Conservation (phyloP, 2,329 filamentous ascomycete genomes). For the Hypoxylon sp. region DNA sequence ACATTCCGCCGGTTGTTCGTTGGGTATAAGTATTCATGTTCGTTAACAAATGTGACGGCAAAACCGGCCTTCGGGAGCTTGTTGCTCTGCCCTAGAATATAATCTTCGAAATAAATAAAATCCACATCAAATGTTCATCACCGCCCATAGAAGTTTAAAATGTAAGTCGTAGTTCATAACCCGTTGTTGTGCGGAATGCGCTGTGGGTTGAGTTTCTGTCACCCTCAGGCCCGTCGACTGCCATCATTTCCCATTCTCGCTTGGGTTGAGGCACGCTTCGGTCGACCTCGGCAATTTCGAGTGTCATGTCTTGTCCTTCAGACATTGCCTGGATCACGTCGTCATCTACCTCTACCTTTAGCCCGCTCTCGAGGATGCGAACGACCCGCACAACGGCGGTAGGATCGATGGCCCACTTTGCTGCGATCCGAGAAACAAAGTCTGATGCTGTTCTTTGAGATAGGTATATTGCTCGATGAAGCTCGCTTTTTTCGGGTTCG, state of each 20-base stretch:
- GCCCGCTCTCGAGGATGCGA: constrained; percentile 78
- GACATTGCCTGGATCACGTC: constrained; percentile 86
- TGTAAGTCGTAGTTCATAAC: constrained; percentile 63
- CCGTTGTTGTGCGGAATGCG: constrained; percentile 53
- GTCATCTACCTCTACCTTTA: constrained; percentile 91
- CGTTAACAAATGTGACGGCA: constrained; percentile 42
- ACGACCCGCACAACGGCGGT: constrained; percentile 78
- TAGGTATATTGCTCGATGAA: constrained; percentile 89
- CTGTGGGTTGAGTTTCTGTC: constrained; percentile 55
- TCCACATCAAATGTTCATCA: constrained; percentile 31
- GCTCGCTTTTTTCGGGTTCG: constrained; percentile 68
- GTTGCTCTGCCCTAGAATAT: constrained; percentile 38
- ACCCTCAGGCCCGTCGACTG: constrained; percentile 63
- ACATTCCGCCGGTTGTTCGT: constrained; percentile 44
- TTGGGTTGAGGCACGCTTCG: constrained; percentile 60
- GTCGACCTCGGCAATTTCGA: constrained; percentile 71
- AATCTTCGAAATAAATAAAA: constrained; percentile 36
- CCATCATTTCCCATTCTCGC: constrained; percentile 76
- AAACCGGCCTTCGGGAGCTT: constrained; percentile 24
- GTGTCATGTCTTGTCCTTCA: constrained; percentile 93
- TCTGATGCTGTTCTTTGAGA: constrained; percentile 81
- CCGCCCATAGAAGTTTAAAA: constrained; percentile 57
- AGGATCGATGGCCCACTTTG: constrained; percentile 86
- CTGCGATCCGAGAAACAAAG: constrained; percentile 78
- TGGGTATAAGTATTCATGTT: constrained; percentile 47